A percentile compares a stretch with the other conserved stretches of the same genome.
These are phyloP conservation scores for Xylariaceae sp. DNA, from an alignment of 2,329 filamentous ascomycete genomes.

Conservation along the genomic window DNA sequence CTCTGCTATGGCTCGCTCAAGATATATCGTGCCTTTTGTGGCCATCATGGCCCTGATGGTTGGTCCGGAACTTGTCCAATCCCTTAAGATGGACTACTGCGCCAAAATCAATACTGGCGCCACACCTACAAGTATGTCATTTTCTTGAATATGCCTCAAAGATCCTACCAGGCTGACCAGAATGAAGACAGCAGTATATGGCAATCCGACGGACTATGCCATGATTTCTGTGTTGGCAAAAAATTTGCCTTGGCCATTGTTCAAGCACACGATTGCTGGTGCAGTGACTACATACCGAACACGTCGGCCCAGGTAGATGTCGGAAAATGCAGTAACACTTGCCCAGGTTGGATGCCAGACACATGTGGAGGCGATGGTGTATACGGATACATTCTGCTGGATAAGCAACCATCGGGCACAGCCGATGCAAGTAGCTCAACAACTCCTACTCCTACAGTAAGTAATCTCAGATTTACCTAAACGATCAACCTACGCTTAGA, in stretches of 20 bases:
- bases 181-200: conserved; percentile 59
- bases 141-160: conserved; percentile 29
- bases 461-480: conserved; percentile 29
- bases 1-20: conserved; percentile 34
- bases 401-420: conserved; percentile 64
- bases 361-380: conserved; percentile 67
- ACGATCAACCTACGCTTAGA: conserved; percentile 11
- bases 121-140: conserved; percentile 50
- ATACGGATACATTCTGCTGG: conserved; percentile 71
- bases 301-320: conserved; percentile 48
- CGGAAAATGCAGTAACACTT: conserved; percentile 60
- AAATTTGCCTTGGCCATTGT: conserved; percentile 73
- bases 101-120: conserved; percentile 54
- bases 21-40: conserved; percentile 30
- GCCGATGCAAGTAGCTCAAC: conserved; percentile 41
- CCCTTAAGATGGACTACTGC: conserved; percentile 51
- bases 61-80: conserved; percentile 32
- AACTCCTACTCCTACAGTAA: conserved; percentile 39
- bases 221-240: conserved; percentile 58
- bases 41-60: conserved; percentile 33
- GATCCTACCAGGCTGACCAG: conserved; percentile 29
- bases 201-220: conserved; percentile 75
- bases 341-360: conserved; percentile 73
- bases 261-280: conserved; percentile 73
- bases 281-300: conserved; percentile 71